phyloP scores from a whole-genome alignment of 2,329 filamentous ascomycete genomes.

The Sporothrix dimorphospora region DNA sequence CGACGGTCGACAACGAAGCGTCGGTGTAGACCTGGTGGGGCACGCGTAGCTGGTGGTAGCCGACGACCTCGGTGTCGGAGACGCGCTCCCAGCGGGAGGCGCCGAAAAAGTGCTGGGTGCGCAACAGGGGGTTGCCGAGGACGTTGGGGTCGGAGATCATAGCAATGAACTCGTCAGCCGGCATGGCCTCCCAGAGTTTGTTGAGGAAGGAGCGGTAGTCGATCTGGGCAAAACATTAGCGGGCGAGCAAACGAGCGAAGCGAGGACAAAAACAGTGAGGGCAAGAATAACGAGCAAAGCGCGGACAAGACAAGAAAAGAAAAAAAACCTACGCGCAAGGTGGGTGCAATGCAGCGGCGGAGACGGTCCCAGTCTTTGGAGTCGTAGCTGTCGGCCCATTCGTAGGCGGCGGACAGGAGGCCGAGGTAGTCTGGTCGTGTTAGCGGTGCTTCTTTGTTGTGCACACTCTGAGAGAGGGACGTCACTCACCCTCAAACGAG shows the following conservation, averaged over 20 bases:
- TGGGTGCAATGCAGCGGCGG: constrained; percentile 64
- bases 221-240: constrained; percentile 52
- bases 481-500: constrained; percentile 32
- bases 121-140: constrained; percentile 63
- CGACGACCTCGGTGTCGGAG: constrained; percentile 60
- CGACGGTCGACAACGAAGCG: constrained; percentile 44
- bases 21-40: constrained; percentile 64
- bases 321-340: constrained; percentile 48
- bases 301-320: constrained; percentile 17
- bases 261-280: background rate
- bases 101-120: constrained; percentile 68
- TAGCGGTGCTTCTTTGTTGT: background rate
- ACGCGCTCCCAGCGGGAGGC: constrained; percentile 61
- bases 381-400: constrained; percentile 69
- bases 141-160: constrained; percentile 62
- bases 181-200: constrained; percentile 64
- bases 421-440: constrained; percentile 53
- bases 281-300: background rate
- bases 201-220: constrained; percentile 71
- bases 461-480: background rate
- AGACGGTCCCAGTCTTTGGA: constrained; percentile 67
- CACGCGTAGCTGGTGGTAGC: constrained; percentile 64
- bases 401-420: constrained; percentile 54
- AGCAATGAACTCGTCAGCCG: constrained; percentile 61
- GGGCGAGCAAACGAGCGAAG: background rate